phyloP scores from a whole-genome alignment of 169 alveolate genomes.

The Cryptosporidium sp. region DNA sequence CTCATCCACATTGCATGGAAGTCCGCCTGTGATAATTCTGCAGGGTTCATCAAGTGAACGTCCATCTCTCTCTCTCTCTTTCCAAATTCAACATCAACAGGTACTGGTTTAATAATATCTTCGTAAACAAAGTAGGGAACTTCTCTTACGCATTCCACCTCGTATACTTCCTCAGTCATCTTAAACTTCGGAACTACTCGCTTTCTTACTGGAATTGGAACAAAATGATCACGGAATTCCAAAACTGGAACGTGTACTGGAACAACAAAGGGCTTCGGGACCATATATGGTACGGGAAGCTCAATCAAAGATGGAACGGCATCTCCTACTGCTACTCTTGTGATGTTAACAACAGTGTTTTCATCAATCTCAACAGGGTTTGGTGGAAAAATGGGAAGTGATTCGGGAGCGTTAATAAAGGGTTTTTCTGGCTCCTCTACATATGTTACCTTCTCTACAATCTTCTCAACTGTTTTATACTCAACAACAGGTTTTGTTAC shows the following conservation, averaged over 20 bases:
- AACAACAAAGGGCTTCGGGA: constrained; percentile 87
- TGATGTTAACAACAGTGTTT: constrained; percentile 41
- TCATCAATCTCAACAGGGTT: constrained; percentile 49
- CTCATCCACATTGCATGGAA: constrained; percentile 91
- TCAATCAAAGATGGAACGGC: constrained; percentile 86
- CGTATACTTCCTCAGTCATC: constrained; percentile 86
- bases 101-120: constrained; percentile 86
- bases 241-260: constrained; percentile 89
- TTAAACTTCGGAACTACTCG: constrained; percentile 86
- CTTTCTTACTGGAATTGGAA: constrained; percentile 88
- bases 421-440: constrained; percentile 73
- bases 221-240: constrained; percentile 87
- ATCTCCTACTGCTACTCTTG: constrained; percentile 74
- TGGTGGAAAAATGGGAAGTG: constrained; percentile 73
- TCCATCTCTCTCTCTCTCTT: constrained; percentile 83
- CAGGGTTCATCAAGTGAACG: constrained; percentile 86
- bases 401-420: constrained; percentile 65
- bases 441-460: constrained; percentile 80
- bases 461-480: constrained; percentile 84
- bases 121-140: constrained; percentile 85
- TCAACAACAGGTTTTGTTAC: constrained; percentile 83
- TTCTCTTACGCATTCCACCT: constrained; percentile 87
- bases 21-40: constrained; percentile 88
- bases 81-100: constrained; percentile 86
- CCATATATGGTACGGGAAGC: constrained; percentile 89